Evolutionary conservation across 2,329 filamentous ascomycete genomes (phyloP).

Genomic region (Botrytis byssoidea): DNA sequence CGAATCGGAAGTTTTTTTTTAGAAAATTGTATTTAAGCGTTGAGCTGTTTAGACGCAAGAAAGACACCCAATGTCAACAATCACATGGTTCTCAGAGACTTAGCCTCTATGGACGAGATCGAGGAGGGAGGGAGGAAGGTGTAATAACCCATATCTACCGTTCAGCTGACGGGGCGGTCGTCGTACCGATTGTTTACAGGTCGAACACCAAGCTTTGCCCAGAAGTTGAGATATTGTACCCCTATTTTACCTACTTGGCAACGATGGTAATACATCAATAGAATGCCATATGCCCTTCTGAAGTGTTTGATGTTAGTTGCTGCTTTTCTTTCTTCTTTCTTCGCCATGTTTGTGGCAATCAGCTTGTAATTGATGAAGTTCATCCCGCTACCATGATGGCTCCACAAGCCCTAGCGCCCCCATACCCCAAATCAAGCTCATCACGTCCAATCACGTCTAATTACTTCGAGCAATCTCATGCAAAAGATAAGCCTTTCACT

Average conservation of each 20-base stretch:
- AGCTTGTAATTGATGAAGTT: not conserved
- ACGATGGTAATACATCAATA: not conserved
- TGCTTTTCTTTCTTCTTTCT: not conserved
- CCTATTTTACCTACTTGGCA: conserved; percentile 6
- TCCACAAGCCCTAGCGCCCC: conserved; percentile 17
- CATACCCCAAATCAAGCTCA: conserved; percentile 11
- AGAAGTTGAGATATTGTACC: not conserved
- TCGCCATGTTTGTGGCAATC: not conserved
- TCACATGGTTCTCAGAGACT: not conserved
- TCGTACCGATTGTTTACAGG: not conserved
- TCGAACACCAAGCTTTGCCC: not conserved
- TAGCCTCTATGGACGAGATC: not conserved
- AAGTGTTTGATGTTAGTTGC: not conserved
- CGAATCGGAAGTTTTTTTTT: not conserved
- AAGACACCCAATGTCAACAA: not conserved
- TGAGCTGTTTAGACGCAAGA: not conserved
- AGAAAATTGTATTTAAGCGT: not conserved
- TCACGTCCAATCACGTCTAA: conserved; percentile 2
- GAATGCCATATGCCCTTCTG: not conserved
- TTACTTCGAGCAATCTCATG: conserved; percentile 10
- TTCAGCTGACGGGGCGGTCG: not conserved
- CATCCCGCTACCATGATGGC: not conserved
- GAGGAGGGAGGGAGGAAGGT: not conserved
- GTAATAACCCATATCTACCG: not conserved
- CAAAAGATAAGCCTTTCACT: conserved; percentile 16